A percentile compares a stretch with the other conserved stretches of the same genome.
Conservation (phyloP, 192 early-diverging fungal genomes). For the Entomortierella beljakovae region DNA sequence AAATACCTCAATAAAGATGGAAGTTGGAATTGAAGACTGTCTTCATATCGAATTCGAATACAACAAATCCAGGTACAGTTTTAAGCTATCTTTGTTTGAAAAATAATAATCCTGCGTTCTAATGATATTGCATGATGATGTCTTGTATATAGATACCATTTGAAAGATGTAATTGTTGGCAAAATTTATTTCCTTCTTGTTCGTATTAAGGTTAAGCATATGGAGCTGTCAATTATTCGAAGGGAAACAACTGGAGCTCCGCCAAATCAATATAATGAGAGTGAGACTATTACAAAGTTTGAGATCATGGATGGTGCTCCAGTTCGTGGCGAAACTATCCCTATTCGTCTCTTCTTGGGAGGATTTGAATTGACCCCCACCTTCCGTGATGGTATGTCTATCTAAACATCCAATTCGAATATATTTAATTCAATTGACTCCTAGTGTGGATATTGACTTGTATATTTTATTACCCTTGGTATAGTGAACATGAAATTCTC, state of each 20-base stretch:
- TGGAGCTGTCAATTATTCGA: conserved; percentile 99
- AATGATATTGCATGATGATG: background rate
- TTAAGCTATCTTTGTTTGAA: background rate
- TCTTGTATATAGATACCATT: conserved; percentile 79
- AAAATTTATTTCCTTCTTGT: conserved; percentile 99
- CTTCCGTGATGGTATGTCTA: conserved; percentile 75
- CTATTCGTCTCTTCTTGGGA: conserved; percentile 96
- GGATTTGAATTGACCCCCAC: conserved; percentile 99
- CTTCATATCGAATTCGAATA: conserved; percentile 99
- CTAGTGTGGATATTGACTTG: background rate
- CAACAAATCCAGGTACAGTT: conserved; percentile 91
- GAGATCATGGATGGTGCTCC: conserved; percentile 99
- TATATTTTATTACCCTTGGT: background rate
- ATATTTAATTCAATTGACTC: too few species aligned
- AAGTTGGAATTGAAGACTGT: conserved; percentile 99
- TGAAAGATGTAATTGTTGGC: conserved; percentile 99
- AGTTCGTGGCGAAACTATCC: conserved; percentile 96
- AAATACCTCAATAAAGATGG: conserved; percentile 99
- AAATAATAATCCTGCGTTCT: background rate
- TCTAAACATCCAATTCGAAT: too few species aligned
- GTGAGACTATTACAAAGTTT: conserved; percentile 98
- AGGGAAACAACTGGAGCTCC: conserved; percentile 97
- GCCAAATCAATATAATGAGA: conserved; percentile 98
- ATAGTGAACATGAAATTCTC: conserved; percentile 99
- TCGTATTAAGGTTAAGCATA: conserved; percentile 99